A percentile compares a stretch with the other conserved stretches of the same genome.
These are phyloP conservation scores for Turnera subulata DNA, from an alignment of 345 rosid species.

Conservation along the genomic window DNA sequence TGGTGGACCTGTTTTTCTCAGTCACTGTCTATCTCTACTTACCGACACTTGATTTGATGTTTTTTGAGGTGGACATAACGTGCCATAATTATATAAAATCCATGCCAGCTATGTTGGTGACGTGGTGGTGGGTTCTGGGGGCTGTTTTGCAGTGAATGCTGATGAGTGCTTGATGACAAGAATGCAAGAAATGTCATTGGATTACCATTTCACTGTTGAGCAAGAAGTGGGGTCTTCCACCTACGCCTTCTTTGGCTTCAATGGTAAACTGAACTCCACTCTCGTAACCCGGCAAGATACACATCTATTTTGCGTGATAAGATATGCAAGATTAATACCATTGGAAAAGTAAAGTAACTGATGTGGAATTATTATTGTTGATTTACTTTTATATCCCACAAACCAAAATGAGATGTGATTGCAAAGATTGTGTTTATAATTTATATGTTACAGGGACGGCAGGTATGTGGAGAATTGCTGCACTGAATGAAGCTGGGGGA, in stretches of 20 bases:
- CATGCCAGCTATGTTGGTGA: constrained; percentile 30
- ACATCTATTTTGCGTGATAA: too few relatives aligned
- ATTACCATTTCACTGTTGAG: constrained; percentile 90
- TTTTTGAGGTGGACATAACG: not conserved
- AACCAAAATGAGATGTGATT: not conserved
- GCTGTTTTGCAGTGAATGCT: constrained; percentile 63
- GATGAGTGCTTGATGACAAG: constrained; percentile 97
- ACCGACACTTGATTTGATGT: constrained; percentile 24
- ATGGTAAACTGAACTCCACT: constrained; percentile 41
- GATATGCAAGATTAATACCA: too few relatives aligned
- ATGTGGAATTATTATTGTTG: too few relatives aligned
- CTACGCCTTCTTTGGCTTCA: constrained; percentile 92
- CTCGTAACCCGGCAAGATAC: too few relatives aligned
- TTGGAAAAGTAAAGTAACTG: too few relatives aligned
- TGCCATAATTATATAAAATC: not conserved
- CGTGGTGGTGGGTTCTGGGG: constrained; percentile 5
- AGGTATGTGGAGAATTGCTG: constrained; percentile 89
- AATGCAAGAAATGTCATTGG: constrained; percentile 97
- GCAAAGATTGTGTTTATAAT: not conserved
- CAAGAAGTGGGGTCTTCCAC: constrained; percentile 98
- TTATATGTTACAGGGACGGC: constrained; percentile 62
- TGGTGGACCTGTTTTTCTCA: constrained; percentile 33
- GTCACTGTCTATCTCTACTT: constrained; percentile 27
- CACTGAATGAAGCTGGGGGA: constrained; percentile 93
- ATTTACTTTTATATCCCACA: too few relatives aligned